These are phyloP conservation scores for Clonostachys sp. DNA, from an alignment of 2,329 filamentous ascomycete genomes.

Conservation along the genomic window DNA sequence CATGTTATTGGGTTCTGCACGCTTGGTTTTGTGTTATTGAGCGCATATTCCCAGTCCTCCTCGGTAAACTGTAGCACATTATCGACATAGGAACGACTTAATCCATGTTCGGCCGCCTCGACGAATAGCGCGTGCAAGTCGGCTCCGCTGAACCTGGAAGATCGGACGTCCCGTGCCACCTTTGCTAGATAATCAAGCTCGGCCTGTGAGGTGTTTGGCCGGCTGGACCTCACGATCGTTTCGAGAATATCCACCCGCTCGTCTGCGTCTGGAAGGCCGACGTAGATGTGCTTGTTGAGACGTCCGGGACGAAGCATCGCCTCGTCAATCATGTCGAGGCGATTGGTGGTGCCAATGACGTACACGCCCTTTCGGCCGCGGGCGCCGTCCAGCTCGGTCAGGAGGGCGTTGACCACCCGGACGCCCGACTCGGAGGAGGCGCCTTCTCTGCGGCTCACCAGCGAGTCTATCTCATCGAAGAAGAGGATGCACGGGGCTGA, in stretches of 20 bases:
- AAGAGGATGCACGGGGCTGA: conserved; percentile 92
- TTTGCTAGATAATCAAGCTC: conserved; percentile 50
- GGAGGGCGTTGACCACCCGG: conserved; percentile 88
- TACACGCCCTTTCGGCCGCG: conserved; percentile 80
- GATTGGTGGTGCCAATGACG: conserved; percentile 90
- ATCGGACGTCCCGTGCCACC: conserved; percentile 63
- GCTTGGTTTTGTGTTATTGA: conserved; percentile 31
- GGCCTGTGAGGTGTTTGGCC: conserved; percentile 28
- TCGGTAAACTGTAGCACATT: conserved; percentile 14
- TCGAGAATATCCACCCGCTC: conserved; percentile 84
- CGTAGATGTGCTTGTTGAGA: conserved; percentile 81
- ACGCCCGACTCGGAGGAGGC: conserved; percentile 76
- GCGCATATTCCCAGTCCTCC: conserved; percentile 43
- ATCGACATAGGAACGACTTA: conserved; percentile 18
- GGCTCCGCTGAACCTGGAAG: conserved; percentile 71
- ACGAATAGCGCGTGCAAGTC: conserved; percentile 45
- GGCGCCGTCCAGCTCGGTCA: conserved; percentile 90
- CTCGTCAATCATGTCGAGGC: conserved; percentile 93
- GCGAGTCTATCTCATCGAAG: conserved; percentile 94
- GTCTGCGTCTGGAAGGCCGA: conserved; percentile 74
- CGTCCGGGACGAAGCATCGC: conserved; percentile 92
- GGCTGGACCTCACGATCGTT: conserved; percentile 53
- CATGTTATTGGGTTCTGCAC: conserved; percentile 1
- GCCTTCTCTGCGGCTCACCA: conserved; percentile 80
- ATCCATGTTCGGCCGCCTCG: conserved; percentile 47